Conservation (phyloP, 1,139 yeast species). For the Candida pseudoviswanathii region DNA sequence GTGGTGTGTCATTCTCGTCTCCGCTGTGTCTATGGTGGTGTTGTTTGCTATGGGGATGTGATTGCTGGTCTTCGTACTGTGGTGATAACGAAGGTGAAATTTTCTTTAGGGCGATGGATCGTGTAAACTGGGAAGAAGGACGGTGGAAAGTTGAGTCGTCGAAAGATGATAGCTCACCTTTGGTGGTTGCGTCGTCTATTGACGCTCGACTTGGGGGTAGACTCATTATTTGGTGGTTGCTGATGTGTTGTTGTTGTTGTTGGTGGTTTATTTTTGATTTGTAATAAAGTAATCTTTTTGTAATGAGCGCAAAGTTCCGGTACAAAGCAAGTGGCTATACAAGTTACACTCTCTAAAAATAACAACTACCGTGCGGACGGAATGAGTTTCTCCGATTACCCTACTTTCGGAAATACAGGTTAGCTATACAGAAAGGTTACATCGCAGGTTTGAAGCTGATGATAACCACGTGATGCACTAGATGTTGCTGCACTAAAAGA, state of each 20-base stretch:
- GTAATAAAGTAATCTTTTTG: not conserved
- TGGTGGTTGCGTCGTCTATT: not conserved
- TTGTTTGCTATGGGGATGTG: not conserved
- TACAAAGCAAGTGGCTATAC: not conserved
- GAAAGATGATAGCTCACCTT: slow-evolving; percentile 2
- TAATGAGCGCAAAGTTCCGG: not conserved
- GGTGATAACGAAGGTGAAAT: slow-evolving; percentile 6
- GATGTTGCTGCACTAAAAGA: too few species aligned
- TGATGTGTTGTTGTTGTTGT: not conserved
- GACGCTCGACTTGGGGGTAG: slow-evolving; percentile 3
- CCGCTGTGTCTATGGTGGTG: not conserved
- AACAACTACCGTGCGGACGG: too few species aligned
- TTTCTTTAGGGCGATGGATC: slow-evolving; percentile 1
- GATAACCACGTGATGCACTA: too few species aligned
- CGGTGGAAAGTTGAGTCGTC: slow-evolving; percentile 4
- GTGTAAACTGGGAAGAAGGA: slow-evolving; percentile 1
- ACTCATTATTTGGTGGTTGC: not conserved
- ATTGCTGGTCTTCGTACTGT: slow-evolving; percentile 5
- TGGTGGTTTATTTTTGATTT: not conserved
- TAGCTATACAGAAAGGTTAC: too few species aligned
- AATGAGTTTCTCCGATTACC: too few species aligned
- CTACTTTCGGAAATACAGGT: too few species aligned
- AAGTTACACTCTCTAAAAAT: too few species aligned
- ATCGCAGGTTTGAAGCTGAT: too few species aligned
- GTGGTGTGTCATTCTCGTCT: not conserved